phyloP scores from a whole-genome alignment of 78 protist species.

The Dictyostelium purpureum region DNA sequence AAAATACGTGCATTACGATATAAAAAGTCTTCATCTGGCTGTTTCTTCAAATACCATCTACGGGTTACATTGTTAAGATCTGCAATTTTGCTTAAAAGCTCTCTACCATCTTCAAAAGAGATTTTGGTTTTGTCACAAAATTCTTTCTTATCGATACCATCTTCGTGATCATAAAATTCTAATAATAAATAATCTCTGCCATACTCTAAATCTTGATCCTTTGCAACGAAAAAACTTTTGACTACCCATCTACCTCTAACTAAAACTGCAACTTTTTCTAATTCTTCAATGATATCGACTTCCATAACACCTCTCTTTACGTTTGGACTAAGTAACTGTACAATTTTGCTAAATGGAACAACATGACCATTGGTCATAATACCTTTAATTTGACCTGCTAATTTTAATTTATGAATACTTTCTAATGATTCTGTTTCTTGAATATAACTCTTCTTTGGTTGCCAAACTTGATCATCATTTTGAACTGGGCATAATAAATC shows the following conservation, averaged over 20 bases:
- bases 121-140: not conserved
- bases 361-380: slow-evolving; percentile 42
- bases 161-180: slow-evolving; percentile 3
- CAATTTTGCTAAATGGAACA: slow-evolving; percentile 22
- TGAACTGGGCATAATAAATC: slow-evolving; percentile 41
- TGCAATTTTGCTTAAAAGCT: not conserved
- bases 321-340: not conserved
- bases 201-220: not conserved
- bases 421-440: slow-evolving; percentile 47
- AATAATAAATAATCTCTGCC: slow-evolving; percentile 36
- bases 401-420: slow-evolving; percentile 27
- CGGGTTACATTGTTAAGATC: not conserved
- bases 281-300: not conserved
- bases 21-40: slow-evolving; percentile 52
- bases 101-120: slow-evolving; percentile 13
- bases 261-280: slow-evolving; percentile 8
- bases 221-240: not conserved
- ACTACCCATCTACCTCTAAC: slow-evolving; percentile 62
- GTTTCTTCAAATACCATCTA: slow-evolving; percentile 38
- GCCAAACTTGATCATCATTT: slow-evolving; percentile 51
- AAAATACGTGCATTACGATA: not conserved
- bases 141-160: not conserved
- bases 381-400: slow-evolving; percentile 13
- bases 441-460: slow-evolving; percentile 2
- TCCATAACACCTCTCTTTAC: not conserved